Evolutionary conservation across 306 rosid species (phyloP), one percentile per base, ranked within the genome.

Genomic region (Lathyrus sativus): DNA sequence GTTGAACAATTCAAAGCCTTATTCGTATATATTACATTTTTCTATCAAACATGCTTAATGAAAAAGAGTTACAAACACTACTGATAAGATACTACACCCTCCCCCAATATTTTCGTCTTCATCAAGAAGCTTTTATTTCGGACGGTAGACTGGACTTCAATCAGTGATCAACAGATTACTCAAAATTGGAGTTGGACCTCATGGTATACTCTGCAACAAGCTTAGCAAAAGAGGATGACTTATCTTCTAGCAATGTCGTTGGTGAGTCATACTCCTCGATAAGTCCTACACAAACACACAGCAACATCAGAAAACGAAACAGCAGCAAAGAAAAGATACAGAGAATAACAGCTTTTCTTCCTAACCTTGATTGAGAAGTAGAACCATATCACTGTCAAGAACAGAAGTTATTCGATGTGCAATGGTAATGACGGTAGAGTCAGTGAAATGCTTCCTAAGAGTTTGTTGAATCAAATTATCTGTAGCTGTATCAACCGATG

Each of bases 381-480:
- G 76, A 68, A 92, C 92, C 91, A 87, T 87, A 80, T 89, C 92
- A 61, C 92, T 86, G 55, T 76, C 78, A 11, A 92, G 87, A 57
- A 89, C 88, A 5, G 96, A 92, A 57, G 98, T 89, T 75, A 89
- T 92, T 26, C 92, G 76, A 60, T 92, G 98, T 4, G 98, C 95
- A 64, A 92, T 89, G 15, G 87, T 86, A 43, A 92, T 87, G 60
- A 92, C 89, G 0, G 92, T 87, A 26, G 88, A 83, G 55, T 87
- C 71, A 1, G 76, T 67, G 74, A 89, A 92, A 73, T 92, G 96
- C 8, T 77, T 80, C 56, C 85, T 46, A 14, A 92, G 84, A 6
- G 96, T 86, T 65, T 80, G 85, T 78, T 92, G 96, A 63, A 92
- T 89, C 74, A 87, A 80, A 81, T 89, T 92, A 62, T 92, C 98